phyloP scores from a whole-genome alignment of 257 asterid species.

The Salvia splendens region DNA sequence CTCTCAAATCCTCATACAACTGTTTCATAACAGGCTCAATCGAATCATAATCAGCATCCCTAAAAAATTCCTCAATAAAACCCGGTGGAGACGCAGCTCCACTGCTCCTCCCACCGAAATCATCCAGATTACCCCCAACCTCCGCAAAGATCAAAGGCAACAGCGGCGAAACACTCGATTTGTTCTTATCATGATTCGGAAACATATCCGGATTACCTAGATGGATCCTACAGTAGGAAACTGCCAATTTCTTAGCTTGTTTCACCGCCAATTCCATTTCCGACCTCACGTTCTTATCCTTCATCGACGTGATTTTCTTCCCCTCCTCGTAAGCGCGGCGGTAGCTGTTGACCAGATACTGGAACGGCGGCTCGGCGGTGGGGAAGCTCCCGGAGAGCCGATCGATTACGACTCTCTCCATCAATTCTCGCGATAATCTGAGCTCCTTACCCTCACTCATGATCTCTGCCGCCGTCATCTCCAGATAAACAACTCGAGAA shows the following conservation, averaged over 20 bases:
- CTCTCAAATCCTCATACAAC: conserved; percentile 91
- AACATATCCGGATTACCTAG: conserved; percentile 84
- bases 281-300: conserved; percentile 59
- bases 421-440: conserved; percentile 64
- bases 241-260: conserved; percentile 72
- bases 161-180: conserved; percentile 60
- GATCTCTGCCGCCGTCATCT: conserved; percentile 85
- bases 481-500: conserved; percentile 63
- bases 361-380: conserved; percentile 75
- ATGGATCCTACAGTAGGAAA: conserved; percentile 78
- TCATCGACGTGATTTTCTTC: conserved; percentile 72
- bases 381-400: conserved; percentile 69
- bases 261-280: conserved; percentile 69
- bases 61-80: conserved; percentile 74
- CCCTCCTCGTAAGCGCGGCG: conserved; percentile 85
- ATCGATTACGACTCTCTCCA: conserved; percentile 85
- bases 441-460: conserved; percentile 81
- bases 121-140: conserved; percentile 65
- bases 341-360: conserved; percentile 61
- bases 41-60: conserved; percentile 80
- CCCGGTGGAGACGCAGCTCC: conserved; percentile 65
- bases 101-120: conserved; percentile 56
- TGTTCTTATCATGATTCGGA: conserved; percentile 49
- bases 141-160: conserved; percentile 68
- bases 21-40: conserved; percentile 77